Percentiles rank a stretch among this genome's conserved stretches.
Evolutionary conservation across 148 eudicot genomes (phyloP).

Genomic region (Cornus florida): DNA sequence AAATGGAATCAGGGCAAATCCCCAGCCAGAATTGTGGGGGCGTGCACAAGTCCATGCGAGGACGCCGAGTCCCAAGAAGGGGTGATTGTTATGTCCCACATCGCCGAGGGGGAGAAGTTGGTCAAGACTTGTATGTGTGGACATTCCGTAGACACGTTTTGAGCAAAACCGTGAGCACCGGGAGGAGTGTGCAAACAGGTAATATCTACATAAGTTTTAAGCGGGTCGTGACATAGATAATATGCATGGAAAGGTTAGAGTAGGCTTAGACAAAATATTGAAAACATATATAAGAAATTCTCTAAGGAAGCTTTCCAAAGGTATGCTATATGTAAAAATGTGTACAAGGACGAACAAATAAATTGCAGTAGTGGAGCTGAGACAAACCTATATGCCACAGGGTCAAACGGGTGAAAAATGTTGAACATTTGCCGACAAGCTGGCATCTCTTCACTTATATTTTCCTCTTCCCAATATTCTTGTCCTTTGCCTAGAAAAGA

Average conservation of each 20-base stretch:
- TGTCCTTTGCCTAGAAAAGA: constrained; percentile 61
- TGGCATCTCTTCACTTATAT: constrained; percentile 90
- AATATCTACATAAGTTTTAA: too few relatives aligned
- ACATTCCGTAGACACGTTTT: too few relatives aligned
- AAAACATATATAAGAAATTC: not conserved
- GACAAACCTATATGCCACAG: constrained; percentile 91
- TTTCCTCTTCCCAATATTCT: constrained; percentile 86
- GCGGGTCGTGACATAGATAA: not conserved
- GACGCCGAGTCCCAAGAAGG: too few relatives aligned
- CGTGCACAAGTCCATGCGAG: too few relatives aligned
- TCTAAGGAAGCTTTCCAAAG: not conserved
- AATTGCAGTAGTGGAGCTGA: not conserved
- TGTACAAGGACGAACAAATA: not conserved
- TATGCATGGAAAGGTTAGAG: not conserved
- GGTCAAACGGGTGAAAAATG: constrained; percentile 98
- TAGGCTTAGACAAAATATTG: not conserved
- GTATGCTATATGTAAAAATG: too few relatives aligned
- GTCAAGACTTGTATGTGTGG: too few relatives aligned
- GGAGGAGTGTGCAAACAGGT: too few relatives aligned
- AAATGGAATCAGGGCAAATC: too few relatives aligned
- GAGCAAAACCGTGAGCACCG: too few relatives aligned
- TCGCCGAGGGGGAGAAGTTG: too few relatives aligned
- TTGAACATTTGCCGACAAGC: constrained; percentile 89
- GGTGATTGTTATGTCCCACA: too few relatives aligned
- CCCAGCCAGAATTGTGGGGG: too few relatives aligned